Evolutionary conservation across 2,329 filamentous ascomycete genomes (phyloP).

Genomic region (Amylocarpus encephaloides): DNA sequence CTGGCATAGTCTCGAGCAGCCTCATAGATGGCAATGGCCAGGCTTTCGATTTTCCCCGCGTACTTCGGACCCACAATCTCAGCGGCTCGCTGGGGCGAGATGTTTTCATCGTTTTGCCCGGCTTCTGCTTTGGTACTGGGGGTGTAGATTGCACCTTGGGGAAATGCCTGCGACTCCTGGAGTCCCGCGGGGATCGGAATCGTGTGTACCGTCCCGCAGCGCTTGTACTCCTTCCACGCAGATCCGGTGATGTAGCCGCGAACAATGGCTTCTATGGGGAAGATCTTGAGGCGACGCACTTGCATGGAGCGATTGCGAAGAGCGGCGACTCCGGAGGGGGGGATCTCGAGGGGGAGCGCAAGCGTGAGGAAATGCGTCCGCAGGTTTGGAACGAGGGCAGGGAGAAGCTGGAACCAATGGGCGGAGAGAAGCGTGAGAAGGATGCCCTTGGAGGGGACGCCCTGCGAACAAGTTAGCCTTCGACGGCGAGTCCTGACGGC

Average conservation of each 20-base stretch:
- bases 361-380: constrained; percentile 58
- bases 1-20: constrained; percentile 47
- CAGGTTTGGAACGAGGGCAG: constrained; percentile 43
- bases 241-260: constrained; percentile 69
- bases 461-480: constrained; percentile 37
- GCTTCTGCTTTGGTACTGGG: constrained; percentile 62
- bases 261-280: constrained; percentile 66
- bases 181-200: constrained; percentile 52
- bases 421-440: constrained; percentile 61
- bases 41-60: constrained; percentile 51
- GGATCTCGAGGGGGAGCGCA: constrained; percentile 45
- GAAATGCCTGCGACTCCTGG: constrained; percentile 55
- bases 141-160: constrained; percentile 56
- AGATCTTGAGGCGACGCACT: constrained; percentile 56
- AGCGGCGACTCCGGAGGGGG: constrained; percentile 36
- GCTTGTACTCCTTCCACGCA: constrained; percentile 59
- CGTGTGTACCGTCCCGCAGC: constrained; percentile 58
- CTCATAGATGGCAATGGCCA: constrained; percentile 54
- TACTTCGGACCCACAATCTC: constrained; percentile 47
- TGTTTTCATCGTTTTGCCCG: constrained; percentile 65
- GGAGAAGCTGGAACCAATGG: constrained; percentile 59
- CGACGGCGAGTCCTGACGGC: constrained; percentile 39
- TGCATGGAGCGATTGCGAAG: constrained; percentile 56
- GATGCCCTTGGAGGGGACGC: constrained; percentile 60
- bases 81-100: constrained; percentile 49